phyloP scores from a whole-genome alignment of 805 yeast species.

The Candida silvatica region DNA sequence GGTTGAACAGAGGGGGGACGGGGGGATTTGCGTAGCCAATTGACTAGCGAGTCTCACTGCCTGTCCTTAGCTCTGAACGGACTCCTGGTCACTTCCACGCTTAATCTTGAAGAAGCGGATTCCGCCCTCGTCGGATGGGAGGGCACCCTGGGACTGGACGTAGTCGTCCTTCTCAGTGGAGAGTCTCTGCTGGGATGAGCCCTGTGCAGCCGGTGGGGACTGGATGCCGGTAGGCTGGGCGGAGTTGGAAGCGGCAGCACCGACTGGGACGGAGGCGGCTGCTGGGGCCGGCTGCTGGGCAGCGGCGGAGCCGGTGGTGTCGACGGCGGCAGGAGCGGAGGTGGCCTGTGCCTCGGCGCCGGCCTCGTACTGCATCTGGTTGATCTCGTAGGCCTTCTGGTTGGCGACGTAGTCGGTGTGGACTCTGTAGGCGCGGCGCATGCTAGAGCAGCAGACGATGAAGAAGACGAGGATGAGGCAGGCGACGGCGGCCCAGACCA shows the following conservation, averaged over 20 bases:
- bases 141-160: conserved; percentile 12
- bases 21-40: too few species aligned
- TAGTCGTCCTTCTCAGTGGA: conserved; percentile 8
- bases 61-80: too few species aligned
- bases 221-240: conserved; percentile 2
- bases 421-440: conserved; percentile 40
- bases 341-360: conserved; percentile 13
- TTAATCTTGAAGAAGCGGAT: conserved; percentile 73
- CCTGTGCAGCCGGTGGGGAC: conserved; percentile 7
- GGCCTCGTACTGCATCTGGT: conserved; percentile 5
- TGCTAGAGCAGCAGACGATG: conserved; percentile 41
- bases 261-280: conserved; percentile 1
- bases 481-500: conserved; percentile 65
- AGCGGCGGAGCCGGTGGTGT: background rate
- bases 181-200: conserved; percentile 14
- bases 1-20: too few species aligned
- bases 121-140: conserved; percentile 40
- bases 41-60: too few species aligned
- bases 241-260: conserved; percentile 12
- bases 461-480: conserved; percentile 40
- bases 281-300: conserved; percentile 11
- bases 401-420: conserved; percentile 28
- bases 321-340: background rate
- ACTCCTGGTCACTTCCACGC: conserved; percentile 38
- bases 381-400: conserved; percentile 4